A percentile compares a stretch with the other conserved stretches of the same genome.
phyloP scores from a whole-genome alignment of 2,329 filamentous ascomycete genomes.

The Mariannaea elegans region DNA sequence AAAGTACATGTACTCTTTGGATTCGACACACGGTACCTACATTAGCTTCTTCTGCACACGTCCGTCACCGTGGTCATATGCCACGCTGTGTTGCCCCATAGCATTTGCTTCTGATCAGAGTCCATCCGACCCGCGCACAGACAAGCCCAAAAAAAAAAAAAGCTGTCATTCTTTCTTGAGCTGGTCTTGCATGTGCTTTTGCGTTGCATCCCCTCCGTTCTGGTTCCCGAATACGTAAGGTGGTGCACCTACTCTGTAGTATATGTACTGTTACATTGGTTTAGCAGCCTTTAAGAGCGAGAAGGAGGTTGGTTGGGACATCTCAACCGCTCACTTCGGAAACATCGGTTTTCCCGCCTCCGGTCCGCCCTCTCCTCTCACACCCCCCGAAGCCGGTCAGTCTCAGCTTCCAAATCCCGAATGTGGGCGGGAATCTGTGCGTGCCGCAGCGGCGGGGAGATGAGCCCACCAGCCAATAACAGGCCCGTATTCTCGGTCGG shows the following conservation, averaged over 20 bases:
- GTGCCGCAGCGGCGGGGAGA: conserved; percentile 6
- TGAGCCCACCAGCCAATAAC: neutral
- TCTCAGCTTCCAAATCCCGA: neutral
- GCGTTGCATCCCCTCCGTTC: neutral
- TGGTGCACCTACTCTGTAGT: no score
- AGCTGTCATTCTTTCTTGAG: no score
- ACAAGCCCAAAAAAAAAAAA: neutral
- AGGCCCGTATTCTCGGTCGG: neutral
- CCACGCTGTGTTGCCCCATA: neutral
- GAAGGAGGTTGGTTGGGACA: no score
- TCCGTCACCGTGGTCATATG: neutral
- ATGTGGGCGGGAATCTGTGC: conserved; percentile 1
- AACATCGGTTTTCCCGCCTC: conserved; percentile 17
- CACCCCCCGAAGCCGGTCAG: conserved; percentile 5
- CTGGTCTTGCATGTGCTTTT: conserved; percentile 5
- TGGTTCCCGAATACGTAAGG: neutral
- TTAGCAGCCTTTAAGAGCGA: no score
- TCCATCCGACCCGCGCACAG: neutral
- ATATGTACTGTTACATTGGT: neutral
- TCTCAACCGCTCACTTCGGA: neutral
- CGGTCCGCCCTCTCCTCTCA: neutral
- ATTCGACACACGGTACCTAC: conserved; percentile 10
- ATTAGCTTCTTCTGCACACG: conserved; percentile 2
- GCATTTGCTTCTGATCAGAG: neutral
- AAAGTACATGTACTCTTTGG: neutral